A percentile compares a stretch with the other conserved stretches of the same genome.
Evolutionary conservation across 192 early-diverging fungal genomes (phyloP).

Genomic region (Piromyces sp.): DNA sequence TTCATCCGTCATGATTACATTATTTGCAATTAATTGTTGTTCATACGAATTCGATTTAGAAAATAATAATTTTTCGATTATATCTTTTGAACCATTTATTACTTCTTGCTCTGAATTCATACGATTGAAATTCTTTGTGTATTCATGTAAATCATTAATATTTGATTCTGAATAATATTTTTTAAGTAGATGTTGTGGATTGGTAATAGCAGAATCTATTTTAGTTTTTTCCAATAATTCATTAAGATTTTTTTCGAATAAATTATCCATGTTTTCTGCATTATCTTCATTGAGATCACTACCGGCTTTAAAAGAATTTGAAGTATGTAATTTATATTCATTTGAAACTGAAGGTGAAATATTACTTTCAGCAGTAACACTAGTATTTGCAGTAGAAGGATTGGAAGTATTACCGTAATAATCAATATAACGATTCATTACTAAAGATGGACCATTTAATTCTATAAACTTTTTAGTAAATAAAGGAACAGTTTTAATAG

Average conservation of each 20-base stretch:
- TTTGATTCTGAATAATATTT: neutral
- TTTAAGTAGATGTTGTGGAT: neutral
- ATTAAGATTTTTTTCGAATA: neutral
- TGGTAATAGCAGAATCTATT: neutral
- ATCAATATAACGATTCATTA: neutral
- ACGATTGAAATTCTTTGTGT: neutral
- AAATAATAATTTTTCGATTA: neutral
- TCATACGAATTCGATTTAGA: neutral
- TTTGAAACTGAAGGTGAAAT: neutral
- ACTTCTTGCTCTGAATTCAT: neutral
- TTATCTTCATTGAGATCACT: neutral
- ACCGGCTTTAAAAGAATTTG: neutral
- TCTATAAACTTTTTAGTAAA: neutral
- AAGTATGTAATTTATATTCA: neutral
- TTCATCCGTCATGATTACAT: neutral
- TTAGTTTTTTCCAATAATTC: neutral
- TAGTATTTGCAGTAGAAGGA: neutral
- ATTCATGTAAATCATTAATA: neutral
- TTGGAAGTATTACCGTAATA: neutral
- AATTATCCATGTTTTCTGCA: neutral
- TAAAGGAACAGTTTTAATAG: neutral
- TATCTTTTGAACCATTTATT: neutral
- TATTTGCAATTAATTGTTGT: neutral
- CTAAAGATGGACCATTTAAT: neutral
- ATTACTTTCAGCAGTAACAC: neutral